These are phyloP conservation scores for Meyerozyma smithsonii DNA, from an alignment of 1,139 yeast species.

Conservation along the genomic window DNA sequence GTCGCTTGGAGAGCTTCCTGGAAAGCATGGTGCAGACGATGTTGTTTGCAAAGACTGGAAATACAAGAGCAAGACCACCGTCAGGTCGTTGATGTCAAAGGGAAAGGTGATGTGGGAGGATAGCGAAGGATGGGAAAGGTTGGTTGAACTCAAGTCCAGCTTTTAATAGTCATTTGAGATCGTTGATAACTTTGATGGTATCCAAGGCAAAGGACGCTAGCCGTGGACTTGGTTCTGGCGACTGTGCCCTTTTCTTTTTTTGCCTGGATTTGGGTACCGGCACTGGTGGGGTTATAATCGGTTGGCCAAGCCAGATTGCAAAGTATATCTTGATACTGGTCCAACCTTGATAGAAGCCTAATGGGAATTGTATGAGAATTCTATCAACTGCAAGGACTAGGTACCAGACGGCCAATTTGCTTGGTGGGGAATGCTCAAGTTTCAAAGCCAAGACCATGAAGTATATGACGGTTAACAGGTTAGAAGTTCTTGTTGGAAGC, in stretches of 20 bases:
- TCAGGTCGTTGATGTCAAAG: constrained; percentile 72
- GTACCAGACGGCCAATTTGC: background rate
- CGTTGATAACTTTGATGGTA: background rate
- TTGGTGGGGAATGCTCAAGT: constrained; percentile 32
- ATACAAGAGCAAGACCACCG: constrained; percentile 69
- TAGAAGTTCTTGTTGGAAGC: constrained; percentile 15
- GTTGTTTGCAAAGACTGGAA: constrained; percentile 90
- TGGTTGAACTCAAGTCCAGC: constrained; percentile 52
- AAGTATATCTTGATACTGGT: background rate
- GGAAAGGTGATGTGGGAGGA: constrained; percentile 81
- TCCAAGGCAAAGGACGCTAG: constrained; percentile 1
- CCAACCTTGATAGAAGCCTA: background rate
- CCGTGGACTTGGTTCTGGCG: background rate
- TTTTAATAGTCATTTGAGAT: constrained; percentile 8
- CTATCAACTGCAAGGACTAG: background rate
- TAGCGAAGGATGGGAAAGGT: constrained; percentile 68
- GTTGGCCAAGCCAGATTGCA: background rate
- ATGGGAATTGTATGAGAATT: background rate
- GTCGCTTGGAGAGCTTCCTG: constrained; percentile 80
- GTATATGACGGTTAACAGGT: constrained; percentile 28
- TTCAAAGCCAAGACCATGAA: constrained; percentile 33
- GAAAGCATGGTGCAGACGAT: constrained; percentile 79
- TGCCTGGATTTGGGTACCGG: background rate
- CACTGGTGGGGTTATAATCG: background rate
- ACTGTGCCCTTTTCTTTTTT: background rate